Percentiles rank a stretch among this genome's conserved stretches.
These are phyloP conservation scores for Entomortierella lignicola DNA, from an alignment of 192 early-diverging fungal species.

Conservation along the genomic window DNA sequence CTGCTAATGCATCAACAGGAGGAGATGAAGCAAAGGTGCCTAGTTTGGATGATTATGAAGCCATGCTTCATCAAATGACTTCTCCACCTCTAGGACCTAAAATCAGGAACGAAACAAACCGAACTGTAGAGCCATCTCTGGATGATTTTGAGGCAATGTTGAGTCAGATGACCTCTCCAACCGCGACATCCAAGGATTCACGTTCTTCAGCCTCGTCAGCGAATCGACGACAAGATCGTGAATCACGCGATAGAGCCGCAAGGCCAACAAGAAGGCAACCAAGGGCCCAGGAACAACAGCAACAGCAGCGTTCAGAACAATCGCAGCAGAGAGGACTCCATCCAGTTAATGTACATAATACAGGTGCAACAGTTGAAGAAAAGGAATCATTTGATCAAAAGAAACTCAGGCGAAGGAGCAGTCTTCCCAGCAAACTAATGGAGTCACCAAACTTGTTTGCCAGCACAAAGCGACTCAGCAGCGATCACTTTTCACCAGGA, in stretches of 20 bases:
- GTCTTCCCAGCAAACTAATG: constrained; percentile 45
- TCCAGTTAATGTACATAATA: not conserved
- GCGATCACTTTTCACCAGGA: not conserved
- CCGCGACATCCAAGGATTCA: constrained; percentile 7
- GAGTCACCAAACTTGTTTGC: constrained; percentile 18
- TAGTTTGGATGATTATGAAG: constrained; percentile 45
- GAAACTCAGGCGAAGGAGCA: constrained; percentile 30
- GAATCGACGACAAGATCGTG: constrained; percentile 20
- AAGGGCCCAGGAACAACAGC: constrained; percentile 2
- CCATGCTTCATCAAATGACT: constrained; percentile 43
- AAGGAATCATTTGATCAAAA: constrained; percentile 15
- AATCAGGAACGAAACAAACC: not conserved
- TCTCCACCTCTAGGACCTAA: constrained; percentile 29
- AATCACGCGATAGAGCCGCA: constrained; percentile 3
- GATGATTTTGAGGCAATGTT: constrained; percentile 48
- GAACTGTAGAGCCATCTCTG: constrained; percentile 15
- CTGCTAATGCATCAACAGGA: not conserved
- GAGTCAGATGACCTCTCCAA: constrained; percentile 35
- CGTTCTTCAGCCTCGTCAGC: not conserved
- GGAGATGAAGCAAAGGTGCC: constrained; percentile 4
- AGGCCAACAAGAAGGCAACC: constrained; percentile 6
- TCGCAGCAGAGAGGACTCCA: not conserved
- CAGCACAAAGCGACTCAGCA: constrained; percentile 21
- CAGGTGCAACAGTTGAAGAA: not conserved
- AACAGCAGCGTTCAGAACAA: not conserved